Evolutionary conservation across 805 yeast genomes (phyloP).

Genomic region (Wickerhamiella spandovensis): DNA sequence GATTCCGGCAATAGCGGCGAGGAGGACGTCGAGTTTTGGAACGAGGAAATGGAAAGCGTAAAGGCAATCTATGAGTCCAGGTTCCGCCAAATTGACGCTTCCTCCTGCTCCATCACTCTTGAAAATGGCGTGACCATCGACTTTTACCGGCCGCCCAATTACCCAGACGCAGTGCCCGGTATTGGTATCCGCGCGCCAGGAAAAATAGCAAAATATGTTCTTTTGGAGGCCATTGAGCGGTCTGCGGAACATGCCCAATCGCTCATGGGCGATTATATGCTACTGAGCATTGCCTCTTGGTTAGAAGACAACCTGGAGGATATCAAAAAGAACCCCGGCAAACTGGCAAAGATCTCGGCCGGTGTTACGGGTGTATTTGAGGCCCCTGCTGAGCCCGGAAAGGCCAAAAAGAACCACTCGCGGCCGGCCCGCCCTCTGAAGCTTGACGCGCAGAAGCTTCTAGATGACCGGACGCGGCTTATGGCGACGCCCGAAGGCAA

Average conservation of each 20-base stretch:
- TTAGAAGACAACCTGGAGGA: constrained; percentile 45
- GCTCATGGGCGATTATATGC: constrained; percentile 54
- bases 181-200: constrained; percentile 35
- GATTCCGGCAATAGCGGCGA: neutral
- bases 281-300: constrained; percentile 67
- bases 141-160: constrained; percentile 36
- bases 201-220: constrained; percentile 22
- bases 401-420: constrained; percentile 1
- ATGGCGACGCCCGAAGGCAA: constrained; percentile 25
- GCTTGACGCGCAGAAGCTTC: constrained; percentile 25
- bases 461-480: constrained; percentile 26
- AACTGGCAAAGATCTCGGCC: constrained; percentile 32
- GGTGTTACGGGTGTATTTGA: constrained; percentile 21
- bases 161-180: constrained; percentile 64
- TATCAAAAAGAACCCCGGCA: constrained; percentile 64
- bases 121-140: constrained; percentile 8
- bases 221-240: constrained; percentile 23
- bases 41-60: constrained; percentile 60
- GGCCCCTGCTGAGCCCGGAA: neutral
- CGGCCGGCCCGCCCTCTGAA: constrained; percentile 2
- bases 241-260: constrained; percentile 23
- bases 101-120: constrained; percentile 7
- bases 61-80: constrained; percentile 43
- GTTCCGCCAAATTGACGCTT: constrained; percentile 13
- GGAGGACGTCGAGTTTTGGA: constrained; percentile 42